A percentile compares a stretch with the other conserved stretches of the same genome.
Conservation (phyloP, 495 filamentous ascomycete genomes). For the Penicillium waksmanii region DNA sequence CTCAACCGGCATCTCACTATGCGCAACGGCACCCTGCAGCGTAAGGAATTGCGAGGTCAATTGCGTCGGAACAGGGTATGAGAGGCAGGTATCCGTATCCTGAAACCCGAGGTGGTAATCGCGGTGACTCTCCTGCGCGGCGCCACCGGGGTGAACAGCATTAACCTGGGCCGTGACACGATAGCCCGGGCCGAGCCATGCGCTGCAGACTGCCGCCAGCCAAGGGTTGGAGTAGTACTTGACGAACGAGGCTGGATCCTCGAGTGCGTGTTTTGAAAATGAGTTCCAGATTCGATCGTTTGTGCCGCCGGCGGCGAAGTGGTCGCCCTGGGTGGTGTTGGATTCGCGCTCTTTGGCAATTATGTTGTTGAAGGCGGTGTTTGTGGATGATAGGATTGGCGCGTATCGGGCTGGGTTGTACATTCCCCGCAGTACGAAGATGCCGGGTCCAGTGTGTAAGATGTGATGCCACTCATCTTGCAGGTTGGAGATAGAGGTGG, state of each 20-base stretch:
- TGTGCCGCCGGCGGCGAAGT: slow-evolving; percentile 50
- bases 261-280: slow-evolving; percentile 56
- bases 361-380: slow-evolving; percentile 48
- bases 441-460: slow-evolving; percentile 54
- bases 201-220: slow-evolving; percentile 45
- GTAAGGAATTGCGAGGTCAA: slow-evolving; percentile 52
- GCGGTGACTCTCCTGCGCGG: slow-evolving; percentile 54
- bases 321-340: slow-evolving; percentile 49
- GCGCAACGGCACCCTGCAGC: slow-evolving; percentile 60
- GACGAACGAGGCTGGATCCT: slow-evolving; percentile 49
- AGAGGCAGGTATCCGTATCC: slow-evolving; percentile 33
- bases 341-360: slow-evolving; percentile 40
- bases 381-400: slow-evolving; percentile 40
- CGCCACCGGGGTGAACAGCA: slow-evolving; percentile 55
- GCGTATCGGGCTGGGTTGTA: slow-evolving; percentile 35
- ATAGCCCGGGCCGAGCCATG: slow-evolving; percentile 58
- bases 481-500: slow-evolving; percentile 31
- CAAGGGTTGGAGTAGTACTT: slow-evolving; percentile 59
- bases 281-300: slow-evolving; percentile 64
- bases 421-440: slow-evolving; percentile 54
- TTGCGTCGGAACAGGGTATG: slow-evolving; percentile 50
- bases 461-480: slow-evolving; percentile 62
- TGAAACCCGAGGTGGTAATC: slow-evolving; percentile 64
- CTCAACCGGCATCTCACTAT: slow-evolving; percentile 56
- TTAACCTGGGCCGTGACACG: slow-evolving; percentile 60